Base-by-base conservation (phyloP, 371 early-diverging fungal species). In the Lichtheimia ornata region DNA sequence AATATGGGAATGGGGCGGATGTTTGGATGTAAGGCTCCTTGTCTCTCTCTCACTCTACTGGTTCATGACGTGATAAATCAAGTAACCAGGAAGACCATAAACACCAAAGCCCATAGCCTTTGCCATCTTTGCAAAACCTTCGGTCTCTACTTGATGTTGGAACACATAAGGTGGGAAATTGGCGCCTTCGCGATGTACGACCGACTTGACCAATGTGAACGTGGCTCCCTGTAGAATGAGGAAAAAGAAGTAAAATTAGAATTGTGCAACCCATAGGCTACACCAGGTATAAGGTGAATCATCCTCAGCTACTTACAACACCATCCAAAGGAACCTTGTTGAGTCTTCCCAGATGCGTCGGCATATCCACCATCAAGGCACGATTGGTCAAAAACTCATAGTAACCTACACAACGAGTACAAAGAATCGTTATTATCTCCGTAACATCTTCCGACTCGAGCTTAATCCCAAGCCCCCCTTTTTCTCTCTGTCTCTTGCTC, bases 81-180 rank as follows among this genome's bases (percentile, higher is more conserved):
- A 57, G 41, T 85, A 77, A 18, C 72, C 71, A 0, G 89, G 89
- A 28, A 85, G 64, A 2, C 88, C 88, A 65, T 70, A 87, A 0
- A 87, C 86, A 24, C 75, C 75, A 59, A 78, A 86, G 9, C 89
- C 89, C 67, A 84, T 73, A 1, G 79, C 79, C 63, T 85, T 88
- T 25, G 90, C 88, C 69, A 88, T 82, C 62, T 87, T 87, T 35
- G 88, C 89, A 70, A 91, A 80, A n/a, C 91, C 91, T 75, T 90
- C 91, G 9, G 90, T 90, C 65, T 91, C 90, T 5, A 90, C 76
- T 54, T 79, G 74, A 44, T 79, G 76, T 27, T 79, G 72, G 51
- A 72, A 79, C 5, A 69, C 56, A 56, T 69, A 79, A 1, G 80
- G 64, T 35, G 80, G 80, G 60, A 79, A 79, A 28, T 70, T 74